A percentile compares a stretch with the other conserved stretches of the same genome.
phyloP scores from a whole-genome alignment of 768 basidiomycete genomes.

The Udeniomyces megalosporus region DNA sequence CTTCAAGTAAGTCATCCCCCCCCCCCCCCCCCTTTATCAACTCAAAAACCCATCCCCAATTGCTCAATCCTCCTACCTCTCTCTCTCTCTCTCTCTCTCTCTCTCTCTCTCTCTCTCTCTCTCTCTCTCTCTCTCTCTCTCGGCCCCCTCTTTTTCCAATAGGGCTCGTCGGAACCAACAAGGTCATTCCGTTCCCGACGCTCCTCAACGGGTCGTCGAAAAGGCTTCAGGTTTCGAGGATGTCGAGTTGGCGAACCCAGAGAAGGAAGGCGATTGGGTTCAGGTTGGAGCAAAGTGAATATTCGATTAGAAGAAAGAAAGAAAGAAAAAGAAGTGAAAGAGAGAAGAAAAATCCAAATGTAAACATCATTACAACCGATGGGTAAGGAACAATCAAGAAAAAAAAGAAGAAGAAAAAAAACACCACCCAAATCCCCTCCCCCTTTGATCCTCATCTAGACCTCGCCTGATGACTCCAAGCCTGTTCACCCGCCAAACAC shows the following conservation, averaged over 20 bases:
- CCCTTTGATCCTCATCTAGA: too few relatives aligned
- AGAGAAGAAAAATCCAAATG: not conserved
- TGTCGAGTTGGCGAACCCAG: slow-evolving; percentile 26
- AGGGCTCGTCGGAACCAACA: slow-evolving; percentile 72
- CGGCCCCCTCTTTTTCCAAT: not conserved
- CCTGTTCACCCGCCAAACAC: not conserved
- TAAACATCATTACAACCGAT: not conserved
- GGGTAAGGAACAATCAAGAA: too few relatives aligned
- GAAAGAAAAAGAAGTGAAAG: too few relatives aligned
- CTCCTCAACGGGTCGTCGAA: slow-evolving; percentile 59
- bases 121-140: not conserved
- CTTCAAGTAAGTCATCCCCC: slow-evolving; percentile 55
- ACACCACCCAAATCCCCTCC: too few relatives aligned
- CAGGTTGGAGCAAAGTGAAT: slow-evolving; percentile 1
- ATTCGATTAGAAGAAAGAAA: too few relatives aligned
- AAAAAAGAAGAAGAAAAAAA: too few relatives aligned
- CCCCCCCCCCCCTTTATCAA: not conserved
- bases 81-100: not conserved
- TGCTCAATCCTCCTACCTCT: too few relatives aligned
- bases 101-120: not conserved
- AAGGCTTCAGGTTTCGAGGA: slow-evolving; percentile 49
- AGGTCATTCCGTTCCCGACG: slow-evolving; percentile 84
- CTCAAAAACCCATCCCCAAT: not conserved
- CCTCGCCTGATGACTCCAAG: too few relatives aligned
- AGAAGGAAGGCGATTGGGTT: not conserved